These are phyloP conservation scores for Jimgerdemannia flammicorona DNA, from an alignment of 192 early-diverging fungal species.

Conservation along the genomic window DNA sequence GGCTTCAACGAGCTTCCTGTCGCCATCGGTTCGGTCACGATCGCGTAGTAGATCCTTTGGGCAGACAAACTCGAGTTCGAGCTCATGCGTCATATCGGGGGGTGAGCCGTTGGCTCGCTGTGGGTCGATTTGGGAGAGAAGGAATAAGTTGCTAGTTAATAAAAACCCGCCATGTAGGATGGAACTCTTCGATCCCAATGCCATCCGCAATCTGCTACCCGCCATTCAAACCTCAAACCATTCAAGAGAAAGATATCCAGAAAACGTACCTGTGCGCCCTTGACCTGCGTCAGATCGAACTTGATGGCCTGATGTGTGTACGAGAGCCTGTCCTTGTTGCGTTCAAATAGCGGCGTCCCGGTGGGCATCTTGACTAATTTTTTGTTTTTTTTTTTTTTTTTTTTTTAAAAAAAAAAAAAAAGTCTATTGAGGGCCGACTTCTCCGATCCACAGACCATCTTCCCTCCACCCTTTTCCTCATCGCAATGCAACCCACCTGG, in stretches of 20 bases:
- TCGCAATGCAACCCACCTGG: conserved; percentile 31
- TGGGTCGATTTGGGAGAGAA: conserved; percentile 6
- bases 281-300: conserved; percentile 89
- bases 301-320: conserved; percentile 81
- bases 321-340: conserved; percentile 85
- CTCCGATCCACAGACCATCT: too few relatives aligned
- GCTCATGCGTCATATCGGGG: conserved; percentile 68
- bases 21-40: conserved; percentile 48
- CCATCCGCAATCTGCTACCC: too few relatives aligned
- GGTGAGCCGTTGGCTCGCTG: conserved; percentile 27
- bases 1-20: conserved; percentile 55
- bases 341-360: conserved; percentile 48
- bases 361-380: conserved; percentile 37
- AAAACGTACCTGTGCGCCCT: conserved; percentile 34
- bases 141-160: conserved; percentile 12
- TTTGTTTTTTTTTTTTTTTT: too few relatives aligned
- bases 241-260: neutral
- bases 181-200: too few relatives aligned
- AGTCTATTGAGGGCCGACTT: too few relatives aligned
- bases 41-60: conserved; percentile 54
- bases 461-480: neutral
- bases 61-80: conserved; percentile 78
- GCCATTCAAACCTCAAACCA: too few relatives aligned
- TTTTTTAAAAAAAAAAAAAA: too few relatives aligned
- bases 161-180: conserved; percentile 8